Evolutionary conservation across 2,329 filamentous ascomycete species (phyloP).

Genomic region (Pseudogymnoascus sp.): DNA sequence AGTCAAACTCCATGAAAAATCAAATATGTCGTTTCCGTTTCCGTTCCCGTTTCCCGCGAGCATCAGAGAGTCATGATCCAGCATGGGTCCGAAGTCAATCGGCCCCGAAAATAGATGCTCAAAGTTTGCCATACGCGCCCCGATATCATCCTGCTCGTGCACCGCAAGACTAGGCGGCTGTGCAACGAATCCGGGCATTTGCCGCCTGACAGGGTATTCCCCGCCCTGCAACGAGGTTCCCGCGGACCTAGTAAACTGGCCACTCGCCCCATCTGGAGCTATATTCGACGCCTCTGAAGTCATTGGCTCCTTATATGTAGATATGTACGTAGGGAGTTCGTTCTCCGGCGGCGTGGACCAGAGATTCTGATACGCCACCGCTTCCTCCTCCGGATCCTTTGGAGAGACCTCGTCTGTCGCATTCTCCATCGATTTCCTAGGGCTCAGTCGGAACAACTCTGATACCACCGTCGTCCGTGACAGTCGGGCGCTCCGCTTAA

Average conservation of each 20-base stretch:
- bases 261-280: neutral
- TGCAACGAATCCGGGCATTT: neutral
- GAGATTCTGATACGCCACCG: neutral
- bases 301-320: neutral
- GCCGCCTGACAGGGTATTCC: neutral
- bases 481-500: neutral
- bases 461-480: neutral
- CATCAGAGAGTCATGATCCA: neutral
- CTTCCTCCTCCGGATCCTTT: neutral
- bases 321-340: neutral
- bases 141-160: neutral
- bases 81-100: neutral
- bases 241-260: neutral
- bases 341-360: neutral
- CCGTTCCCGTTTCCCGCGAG: neutral
- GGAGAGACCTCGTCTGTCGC: neutral
- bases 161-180: neutral
- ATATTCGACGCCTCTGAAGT: neutral
- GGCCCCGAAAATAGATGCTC: neutral
- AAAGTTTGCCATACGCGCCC: neutral
- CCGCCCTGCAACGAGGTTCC: neutral
- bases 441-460: conserved; percentile 3
- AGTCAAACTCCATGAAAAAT: neutral
- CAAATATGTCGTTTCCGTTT: neutral
- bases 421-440: neutral